Evolutionary conservation across 176 grass and related monocot genomes (phyloP), one percentile per base, ranked within the genome.

Genomic region (Triticum aestivum): DNA sequence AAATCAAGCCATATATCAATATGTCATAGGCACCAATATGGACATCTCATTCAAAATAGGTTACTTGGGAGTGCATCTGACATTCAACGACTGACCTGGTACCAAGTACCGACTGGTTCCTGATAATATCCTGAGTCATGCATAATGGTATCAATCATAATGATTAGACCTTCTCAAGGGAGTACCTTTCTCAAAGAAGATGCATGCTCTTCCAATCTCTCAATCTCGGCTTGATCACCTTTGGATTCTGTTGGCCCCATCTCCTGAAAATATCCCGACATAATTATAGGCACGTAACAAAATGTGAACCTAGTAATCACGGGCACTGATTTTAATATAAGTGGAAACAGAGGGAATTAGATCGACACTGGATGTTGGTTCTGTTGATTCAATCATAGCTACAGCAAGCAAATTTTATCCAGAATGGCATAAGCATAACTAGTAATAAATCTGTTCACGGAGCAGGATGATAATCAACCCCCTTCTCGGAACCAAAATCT

Each of bases 121-220:
- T 33, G 26, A 64, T 12, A 76, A 23, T 49, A 76, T 35, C 27
- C 71, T 76, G 71, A 84, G 23, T 74, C 39, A n/a, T 75, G 26
- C 58, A 65, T 75, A 84, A 72, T 39, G 41, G 17, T 9, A 37
- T 70, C 38, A 77, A 29, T 38, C 62, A 68, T 75, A 68, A 33
- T 70, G 11, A 80, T 4, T 73, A 77, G 7, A 92, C 20, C 64
- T 79, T 35, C 66, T 54, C 49, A 78, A 62, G 68, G 1, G 29
- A 86, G 47, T 77, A 99, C 97, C 94, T 93, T 99, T 96, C 92
- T 94, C 42, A 99, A 85, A 84, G 94, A 69, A 83, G 92, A 81
- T 49, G 94, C 94, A 79, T 78, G 87, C 17, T 90, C 92, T 89
- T 99, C 94, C 89, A 99, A 87, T 77, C 88, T 94, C 74, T 96